Evolutionary conservation across 768 basidiomycete genomes (phyloP), one percentile per base, ranked within the genome.

Genomic region (Boletellus ananas): DNA sequence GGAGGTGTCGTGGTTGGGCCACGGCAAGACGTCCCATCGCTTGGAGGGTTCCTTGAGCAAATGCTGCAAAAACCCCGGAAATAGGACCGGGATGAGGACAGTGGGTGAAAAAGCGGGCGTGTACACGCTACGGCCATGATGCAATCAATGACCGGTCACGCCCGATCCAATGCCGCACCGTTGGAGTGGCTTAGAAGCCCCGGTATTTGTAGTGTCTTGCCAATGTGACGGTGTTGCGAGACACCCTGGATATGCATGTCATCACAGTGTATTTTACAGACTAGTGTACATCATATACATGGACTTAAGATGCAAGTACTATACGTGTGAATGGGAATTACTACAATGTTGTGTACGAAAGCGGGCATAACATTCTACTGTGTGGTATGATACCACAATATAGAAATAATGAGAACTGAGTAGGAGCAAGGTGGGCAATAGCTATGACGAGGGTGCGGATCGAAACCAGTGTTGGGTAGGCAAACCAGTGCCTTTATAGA

Each of bases 151-250:
- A 50, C 40, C 41, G 60, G 39, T 58, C 47, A 47, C 34, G 13
- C 47, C 59, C 59, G 47, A 42, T 39, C 21, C 49, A 57, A 34
- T 43, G 35, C 58, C 58, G 55, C 58, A 37, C 10, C 36, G 33
- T 17, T 42, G 17, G 23, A 23, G 23, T 46, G 43, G 23, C 5
- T 39, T 38, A 42, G 38, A 45, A 51, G 33, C 16, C 23, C 25
- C 13, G 35, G 23, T 27, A 27, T 45, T 25, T 37, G 23, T 45
- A 40, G 21, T 40, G 34, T 37, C 34, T 33, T 41, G n/a, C 47
- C 20, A 33, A 40, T 27, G 45, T 36, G 34, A 37, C 6, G 11
- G 35, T 37, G 13, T 37, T 4, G 7, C 45, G 27, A 29, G 6
- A 25, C 29, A 42, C 23, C 45, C 34, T n/a, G 14, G 9, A 45